Evolutionary conservation across 2,329 filamentous ascomycete species (phyloP), one percentile per base, ranked within the genome.

Genomic region (Parafenestella ontariensis): DNA sequence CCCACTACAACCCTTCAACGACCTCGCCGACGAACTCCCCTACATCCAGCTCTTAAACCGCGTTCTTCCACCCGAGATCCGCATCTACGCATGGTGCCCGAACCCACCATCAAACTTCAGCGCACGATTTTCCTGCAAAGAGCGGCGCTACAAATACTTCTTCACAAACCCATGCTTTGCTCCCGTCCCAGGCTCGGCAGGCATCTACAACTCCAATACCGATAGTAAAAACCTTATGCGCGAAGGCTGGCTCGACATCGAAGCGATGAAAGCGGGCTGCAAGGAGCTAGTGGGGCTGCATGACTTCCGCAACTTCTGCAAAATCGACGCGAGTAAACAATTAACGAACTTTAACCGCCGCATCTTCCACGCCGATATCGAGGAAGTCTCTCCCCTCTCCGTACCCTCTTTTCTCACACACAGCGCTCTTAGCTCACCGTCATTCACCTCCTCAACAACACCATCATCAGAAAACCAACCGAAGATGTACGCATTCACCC

Each of bases 301-400:
- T 76, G 95, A 99, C 78, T 99, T 98, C 78, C 87, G 95, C 56
- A 99, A 99, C 76, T 90, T 98, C 72, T 98, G 95, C 83, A 96
- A 96, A 76, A 82, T 98, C 54, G 95, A 99, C 76, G 84, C 90
- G 1, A 87, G 84, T 66, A 98, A 98, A 81, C 91, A 96, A 76
- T 91, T 96, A 65, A 87, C 86, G 29, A 95, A 91, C 72, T 98
- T 94, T 68, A 79, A 85, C 65, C 83, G 95, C 37, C 84, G 85
- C 39, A 92, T 99, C 65, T 93, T 89, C 73, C 87, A 90, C 76
- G 86, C 92, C 9, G 87, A 89, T 66, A 90, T 99, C 58, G 87
- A 91, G 54, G 68, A 74, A 52, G 56, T 72, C 10, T 64, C 65
- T 0, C 68, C 72, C 0, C 46, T 75, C 1, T 58, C 69, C 3